phyloP scores from a whole-genome alignment of 2,329 filamentous ascomycete species.

The Parascedosporium putredinis region DNA sequence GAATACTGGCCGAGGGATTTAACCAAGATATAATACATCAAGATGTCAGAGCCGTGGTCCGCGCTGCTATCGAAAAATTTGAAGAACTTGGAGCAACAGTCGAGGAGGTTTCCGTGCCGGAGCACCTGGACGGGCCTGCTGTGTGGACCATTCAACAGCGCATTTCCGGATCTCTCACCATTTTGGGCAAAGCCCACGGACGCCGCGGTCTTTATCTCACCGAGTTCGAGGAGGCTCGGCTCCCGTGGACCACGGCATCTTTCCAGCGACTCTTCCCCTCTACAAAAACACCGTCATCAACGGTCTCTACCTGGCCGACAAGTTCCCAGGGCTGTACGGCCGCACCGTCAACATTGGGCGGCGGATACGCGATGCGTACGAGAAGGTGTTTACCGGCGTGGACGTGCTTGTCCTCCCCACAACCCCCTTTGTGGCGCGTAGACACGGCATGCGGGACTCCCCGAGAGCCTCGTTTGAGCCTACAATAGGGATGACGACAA shows the following conservation, averaged over 20 bases:
- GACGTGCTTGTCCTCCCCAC: slow-evolving; percentile 39
- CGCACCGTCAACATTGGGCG: slow-evolving; percentile 38
- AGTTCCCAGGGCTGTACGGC: slow-evolving; percentile 34
- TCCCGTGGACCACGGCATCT: slow-evolving; percentile 33
- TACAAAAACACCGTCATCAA: slow-evolving; percentile 46
- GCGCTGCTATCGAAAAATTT: slow-evolving; percentile 29
- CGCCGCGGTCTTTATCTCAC: slow-evolving; percentile 37
- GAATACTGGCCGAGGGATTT: slow-evolving; percentile 34
- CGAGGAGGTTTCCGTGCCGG: slow-evolving; percentile 38
- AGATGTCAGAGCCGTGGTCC: slow-evolving; percentile 28
- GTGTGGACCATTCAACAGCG: slow-evolving; percentile 41
- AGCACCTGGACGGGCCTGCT: slow-evolving; percentile 34
- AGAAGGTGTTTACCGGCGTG: slow-evolving; percentile 26
- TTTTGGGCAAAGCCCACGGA: slow-evolving; percentile 33
- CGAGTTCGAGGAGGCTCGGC: slow-evolving; percentile 37
- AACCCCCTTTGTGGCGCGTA: slow-evolving; percentile 34
- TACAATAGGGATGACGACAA: slow-evolving; percentile 42
- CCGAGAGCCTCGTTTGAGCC: slow-evolving; percentile 35
- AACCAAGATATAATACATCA: slow-evolving; percentile 25
- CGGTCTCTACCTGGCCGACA: slow-evolving; percentile 32
- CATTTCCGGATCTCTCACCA: slow-evolving; percentile 30
- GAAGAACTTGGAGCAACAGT: slow-evolving; percentile 35
- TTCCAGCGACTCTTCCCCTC: slow-evolving; percentile 41
- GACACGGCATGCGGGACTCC: slow-evolving; percentile 26
- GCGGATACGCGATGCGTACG: slow-evolving; percentile 35